Base-by-base conservation (phyloP, 768 basidiomycete species). In the Cyclocybe cylindracea region DNA sequence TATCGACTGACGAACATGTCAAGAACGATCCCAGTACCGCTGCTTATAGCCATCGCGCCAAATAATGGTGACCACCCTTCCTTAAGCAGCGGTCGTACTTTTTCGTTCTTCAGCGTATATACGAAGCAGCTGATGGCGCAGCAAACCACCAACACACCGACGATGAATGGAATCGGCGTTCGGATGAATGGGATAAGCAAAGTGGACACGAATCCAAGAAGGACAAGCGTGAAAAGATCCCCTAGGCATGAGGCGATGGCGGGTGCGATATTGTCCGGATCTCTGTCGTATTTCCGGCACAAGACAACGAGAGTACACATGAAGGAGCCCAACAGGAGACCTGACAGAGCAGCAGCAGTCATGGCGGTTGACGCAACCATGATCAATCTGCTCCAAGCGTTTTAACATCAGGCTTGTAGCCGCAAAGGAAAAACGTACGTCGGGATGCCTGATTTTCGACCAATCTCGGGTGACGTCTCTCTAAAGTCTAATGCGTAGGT, bases 221-320 rank as follows among this genome's bases (percentile, higher is more conserved):
- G 84, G 52, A 85, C 78, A 43, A 99, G 83, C 0, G 96, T 96
- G 44, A 98, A 78, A 33, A 99, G 78, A 62, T 98, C 97, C 4
- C 97, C 96, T 2, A 98, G 78, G 60, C 91, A 93, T 2, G 93
- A 84, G 0, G 97, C 97, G 7, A 98, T 78, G 0, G 97, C 94
- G 0, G 97, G 92, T 1, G 95, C 90, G 58, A 98, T 95, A 67
- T 99, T 99, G 87, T 94, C 95, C 49, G 97, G 97, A 68, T 99
- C 89, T 38, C 87, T 80, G 4, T 86, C 82, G 55, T 80, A 83
- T 61, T 75, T 79, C 45, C 91, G 76, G 65, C 94, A 94, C 1
- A 89, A 46, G 16, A 98, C 78, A 44, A 98, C 82, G 29, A 98
- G 79, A 16, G 72, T 67, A 61, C 88, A 91, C 94, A 98, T 98